These are phyloP conservation scores for Dictyophora rubrovolvata DNA, from an alignment of 768 basidiomycete genomes.

Conservation along the genomic window DNA sequence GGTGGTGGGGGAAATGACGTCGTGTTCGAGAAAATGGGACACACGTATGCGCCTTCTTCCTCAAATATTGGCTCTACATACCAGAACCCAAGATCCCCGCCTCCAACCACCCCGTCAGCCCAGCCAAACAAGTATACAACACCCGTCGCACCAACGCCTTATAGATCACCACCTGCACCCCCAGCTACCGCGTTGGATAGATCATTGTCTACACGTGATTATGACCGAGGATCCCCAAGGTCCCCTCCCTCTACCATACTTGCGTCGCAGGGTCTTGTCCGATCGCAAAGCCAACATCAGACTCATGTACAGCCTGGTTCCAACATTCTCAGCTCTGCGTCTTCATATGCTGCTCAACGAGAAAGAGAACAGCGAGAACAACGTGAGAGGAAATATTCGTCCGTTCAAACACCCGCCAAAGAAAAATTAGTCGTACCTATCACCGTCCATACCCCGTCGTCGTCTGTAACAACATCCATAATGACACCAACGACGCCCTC, in stretches of 20 bases:
- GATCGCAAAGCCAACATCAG: background rate
- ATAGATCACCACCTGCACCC: conserved; percentile 27
- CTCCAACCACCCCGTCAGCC: conserved; percentile 43
- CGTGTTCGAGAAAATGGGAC: conserved; percentile 79
- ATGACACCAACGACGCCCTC: conserved; percentile 22
- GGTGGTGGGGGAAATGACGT: conserved; percentile 31
- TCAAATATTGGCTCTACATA: background rate
- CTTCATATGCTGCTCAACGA: conserved; percentile 23
- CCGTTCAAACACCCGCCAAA: conserved; percentile 30
- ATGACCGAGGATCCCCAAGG: background rate
- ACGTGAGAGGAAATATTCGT: conserved; percentile 12
- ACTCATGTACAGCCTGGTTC: background rate
- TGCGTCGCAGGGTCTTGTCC: background rate
- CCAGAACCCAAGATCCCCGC: conserved; percentile 32
- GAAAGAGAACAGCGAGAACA: background rate
- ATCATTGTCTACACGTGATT: background rate
- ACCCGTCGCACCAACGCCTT: conserved; percentile 6
- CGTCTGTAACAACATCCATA: conserved; percentile 61
- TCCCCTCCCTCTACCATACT: background rate
- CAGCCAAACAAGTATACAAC: conserved; percentile 14
- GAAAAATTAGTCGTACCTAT: conserved; percentile 18
- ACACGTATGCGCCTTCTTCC: background rate
- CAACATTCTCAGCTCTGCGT: background rate
- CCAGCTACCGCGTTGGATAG: conserved; percentile 20
- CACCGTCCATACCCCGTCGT: conserved; percentile 31